Evolutionary conservation across 495 filamentous ascomycete species (phyloP).

Genomic region (Neurospora discreta): DNA sequence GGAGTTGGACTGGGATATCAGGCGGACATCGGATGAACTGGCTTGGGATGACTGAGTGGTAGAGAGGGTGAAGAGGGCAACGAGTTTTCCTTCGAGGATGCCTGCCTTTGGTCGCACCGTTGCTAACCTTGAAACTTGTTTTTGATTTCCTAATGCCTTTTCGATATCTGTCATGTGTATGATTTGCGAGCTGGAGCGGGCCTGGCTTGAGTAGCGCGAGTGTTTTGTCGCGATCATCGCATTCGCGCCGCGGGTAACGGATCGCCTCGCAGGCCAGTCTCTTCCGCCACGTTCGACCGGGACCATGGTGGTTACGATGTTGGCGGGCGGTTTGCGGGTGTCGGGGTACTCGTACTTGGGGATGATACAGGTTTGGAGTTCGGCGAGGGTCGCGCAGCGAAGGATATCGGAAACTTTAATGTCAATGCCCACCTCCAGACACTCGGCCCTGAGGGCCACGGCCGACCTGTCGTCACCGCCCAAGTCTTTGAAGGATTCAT

Average conservation of each 20-base stretch:
- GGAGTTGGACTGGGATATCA: constrained; percentile 26
- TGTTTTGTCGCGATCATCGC: constrained; percentile 1
- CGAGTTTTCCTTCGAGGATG: constrained; percentile 32
- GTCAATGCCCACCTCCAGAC: constrained; percentile 25
- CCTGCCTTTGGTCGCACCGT: constrained; percentile 35
- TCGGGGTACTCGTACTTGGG: constrained; percentile 14
- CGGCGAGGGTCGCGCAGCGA: constrained; percentile 29
- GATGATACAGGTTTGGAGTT: constrained; percentile 24
- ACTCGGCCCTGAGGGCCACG: constrained; percentile 20
- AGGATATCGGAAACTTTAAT: constrained; percentile 30
- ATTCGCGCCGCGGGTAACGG: constrained; percentile 1
- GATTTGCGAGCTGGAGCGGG: constrained; percentile 7
- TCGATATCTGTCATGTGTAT: constrained; percentile 18
- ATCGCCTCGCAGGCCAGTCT: constrained; percentile 10
- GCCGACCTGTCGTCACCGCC: constrained; percentile 28
- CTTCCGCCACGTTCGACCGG: constrained; percentile 9
- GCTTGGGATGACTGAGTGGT: constrained; percentile 12
- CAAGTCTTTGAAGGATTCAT: constrained; percentile 31
- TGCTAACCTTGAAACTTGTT: constrained; percentile 24
- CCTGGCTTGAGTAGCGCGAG: constrained; percentile 13
- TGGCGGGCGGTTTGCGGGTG: background rate
- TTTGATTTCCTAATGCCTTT: constrained; percentile 13
- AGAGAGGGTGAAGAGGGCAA: constrained; percentile 30
- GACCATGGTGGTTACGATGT: constrained; percentile 9
- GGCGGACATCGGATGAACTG: constrained; percentile 21